Evolutionary conservation across 176 grass and related monocot genomes (phyloP).

Genomic region (Eragrostis curvula): DNA sequence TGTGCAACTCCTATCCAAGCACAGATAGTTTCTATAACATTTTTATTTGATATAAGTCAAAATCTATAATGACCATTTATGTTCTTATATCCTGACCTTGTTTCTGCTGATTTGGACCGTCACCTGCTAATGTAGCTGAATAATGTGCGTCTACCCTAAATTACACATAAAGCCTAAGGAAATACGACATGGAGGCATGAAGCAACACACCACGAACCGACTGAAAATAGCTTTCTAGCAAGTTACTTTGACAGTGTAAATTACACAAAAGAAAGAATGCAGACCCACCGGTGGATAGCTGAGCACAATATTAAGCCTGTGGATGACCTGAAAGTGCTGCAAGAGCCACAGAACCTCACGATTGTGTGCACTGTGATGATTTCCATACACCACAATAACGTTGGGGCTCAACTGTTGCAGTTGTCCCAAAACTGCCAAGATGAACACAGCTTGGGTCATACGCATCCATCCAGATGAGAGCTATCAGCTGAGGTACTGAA

Average conservation of each 20-base stretch:
- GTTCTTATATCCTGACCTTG: too few relatives aligned
- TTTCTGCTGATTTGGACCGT: too few relatives aligned
- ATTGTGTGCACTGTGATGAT: not conserved
- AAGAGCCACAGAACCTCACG: not conserved
- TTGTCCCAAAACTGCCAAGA: not conserved
- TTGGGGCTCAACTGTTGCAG: not conserved
- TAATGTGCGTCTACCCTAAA: too few relatives aligned
- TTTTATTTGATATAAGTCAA: too few relatives aligned
- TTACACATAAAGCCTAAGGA: not conserved
- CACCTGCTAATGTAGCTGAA: too few relatives aligned
- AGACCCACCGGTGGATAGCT: not conserved
- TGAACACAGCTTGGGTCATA: not conserved
- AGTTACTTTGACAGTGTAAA: not conserved
- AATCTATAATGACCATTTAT: too few relatives aligned
- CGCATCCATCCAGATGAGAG: not conserved
- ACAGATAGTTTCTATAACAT: too few relatives aligned
- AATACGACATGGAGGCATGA: not conserved
- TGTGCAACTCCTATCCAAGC: too few relatives aligned
- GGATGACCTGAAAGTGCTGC: not conserved
- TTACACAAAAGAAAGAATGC: not conserved
- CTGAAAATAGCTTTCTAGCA: not conserved
- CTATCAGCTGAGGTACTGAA: not conserved
- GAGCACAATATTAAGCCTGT: not conserved
- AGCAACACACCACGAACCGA: not conserved
- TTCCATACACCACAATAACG: not conserved